These are phyloP conservation scores for Suillus americanus DNA, from an alignment of 768 basidiomycete species.

Conservation along the genomic window DNA sequence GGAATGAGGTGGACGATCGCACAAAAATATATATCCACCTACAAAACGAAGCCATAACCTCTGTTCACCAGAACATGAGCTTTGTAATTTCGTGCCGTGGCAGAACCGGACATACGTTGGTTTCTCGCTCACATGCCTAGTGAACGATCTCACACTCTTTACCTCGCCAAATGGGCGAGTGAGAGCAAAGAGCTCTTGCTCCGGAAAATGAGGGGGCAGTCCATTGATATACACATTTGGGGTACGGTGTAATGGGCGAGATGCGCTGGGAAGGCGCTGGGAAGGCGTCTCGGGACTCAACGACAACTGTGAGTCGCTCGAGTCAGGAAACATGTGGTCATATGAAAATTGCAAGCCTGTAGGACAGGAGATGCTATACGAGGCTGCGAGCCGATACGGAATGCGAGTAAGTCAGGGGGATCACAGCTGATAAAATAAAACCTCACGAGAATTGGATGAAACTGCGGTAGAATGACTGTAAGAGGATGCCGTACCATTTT, in stretches of 20 bases:
- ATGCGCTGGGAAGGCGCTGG: conserved; percentile 11
- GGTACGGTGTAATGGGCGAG: conserved; percentile 32
- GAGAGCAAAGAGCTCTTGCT: conserved; percentile 74
- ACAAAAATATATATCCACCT: conserved; percentile 29
- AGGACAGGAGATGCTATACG: conserved; percentile 24
- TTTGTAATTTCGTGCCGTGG: conserved; percentile 6
- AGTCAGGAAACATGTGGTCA: conserved; percentile 13
- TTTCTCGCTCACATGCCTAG: conserved; percentile 75
- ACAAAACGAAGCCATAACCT: conserved; percentile 81
- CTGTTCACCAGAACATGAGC: conserved; percentile 35
- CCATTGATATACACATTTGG: conserved; percentile 91
- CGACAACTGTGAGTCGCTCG: conserved; percentile 15
- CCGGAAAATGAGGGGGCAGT: conserved; percentile 78
- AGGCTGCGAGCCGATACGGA: conserved; percentile 16
- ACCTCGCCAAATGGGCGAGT: conserved; percentile 72
- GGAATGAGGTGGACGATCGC: conserved; percentile 1
- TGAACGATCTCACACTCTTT: conserved; percentile 80
- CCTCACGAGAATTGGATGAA: conserved; percentile 28
- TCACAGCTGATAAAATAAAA: neutral
- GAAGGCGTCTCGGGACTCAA: conserved; percentile 15
- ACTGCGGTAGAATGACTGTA: conserved; percentile 8
- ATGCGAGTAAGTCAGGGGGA: conserved; percentile 8
- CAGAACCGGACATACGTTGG: conserved; percentile 42
- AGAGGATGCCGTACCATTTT: conserved; percentile 16
- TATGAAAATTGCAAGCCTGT: conserved; percentile 12